phyloP scores from a whole-genome alignment of 2,329 filamentous ascomycete genomes.

The Alternaria dauci region DNA sequence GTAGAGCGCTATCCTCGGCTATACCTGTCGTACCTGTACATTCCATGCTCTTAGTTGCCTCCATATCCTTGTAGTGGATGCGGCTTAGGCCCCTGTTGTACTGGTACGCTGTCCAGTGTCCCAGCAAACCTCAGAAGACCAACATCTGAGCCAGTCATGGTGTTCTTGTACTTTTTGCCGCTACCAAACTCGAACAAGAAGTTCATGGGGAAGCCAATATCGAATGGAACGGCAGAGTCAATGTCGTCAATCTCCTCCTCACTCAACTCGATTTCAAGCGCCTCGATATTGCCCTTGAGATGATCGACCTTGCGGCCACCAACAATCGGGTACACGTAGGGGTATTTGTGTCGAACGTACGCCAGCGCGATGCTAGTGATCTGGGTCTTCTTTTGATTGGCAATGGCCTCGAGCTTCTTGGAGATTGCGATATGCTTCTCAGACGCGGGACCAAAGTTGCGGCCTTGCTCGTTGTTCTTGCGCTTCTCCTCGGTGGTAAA shows the following conservation, averaged over 20 bases:
- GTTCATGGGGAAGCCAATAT: constrained; percentile 63
- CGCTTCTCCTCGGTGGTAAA: constrained; percentile 50
- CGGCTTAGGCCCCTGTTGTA: constrained; percentile 38
- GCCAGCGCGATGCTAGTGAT: constrained; percentile 71
- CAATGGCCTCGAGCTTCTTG: constrained; percentile 67
- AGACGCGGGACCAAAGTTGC: constrained; percentile 50
- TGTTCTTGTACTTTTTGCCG: constrained; percentile 37
- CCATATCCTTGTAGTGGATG: constrained; percentile 32
- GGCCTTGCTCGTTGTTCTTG: constrained; percentile 44
- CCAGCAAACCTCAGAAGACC: constrained; percentile 39
- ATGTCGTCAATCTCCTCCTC: constrained; percentile 64
- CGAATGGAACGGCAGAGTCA: constrained; percentile 61
- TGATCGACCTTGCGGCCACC: constrained; percentile 77
- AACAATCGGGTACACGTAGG: constrained; percentile 78
- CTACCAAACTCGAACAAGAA: constrained; percentile 51
- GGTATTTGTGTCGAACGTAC: constrained; percentile 75
- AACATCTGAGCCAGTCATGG: constrained; percentile 42
- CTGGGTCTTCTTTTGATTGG: constrained; percentile 63
- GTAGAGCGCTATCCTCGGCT: background rate
- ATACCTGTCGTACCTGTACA: background rate
- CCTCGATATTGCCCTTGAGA: constrained; percentile 70
- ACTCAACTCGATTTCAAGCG: constrained; percentile 60
- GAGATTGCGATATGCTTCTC: constrained; percentile 63
- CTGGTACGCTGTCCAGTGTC: constrained; percentile 36
- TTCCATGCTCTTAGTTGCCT: constrained; percentile 7